Percentiles rank a stretch among this genome's conserved stretches.
Conservation (phyloP, 192 early-diverging fungal genomes). For the Backusella australiensis region DNA sequence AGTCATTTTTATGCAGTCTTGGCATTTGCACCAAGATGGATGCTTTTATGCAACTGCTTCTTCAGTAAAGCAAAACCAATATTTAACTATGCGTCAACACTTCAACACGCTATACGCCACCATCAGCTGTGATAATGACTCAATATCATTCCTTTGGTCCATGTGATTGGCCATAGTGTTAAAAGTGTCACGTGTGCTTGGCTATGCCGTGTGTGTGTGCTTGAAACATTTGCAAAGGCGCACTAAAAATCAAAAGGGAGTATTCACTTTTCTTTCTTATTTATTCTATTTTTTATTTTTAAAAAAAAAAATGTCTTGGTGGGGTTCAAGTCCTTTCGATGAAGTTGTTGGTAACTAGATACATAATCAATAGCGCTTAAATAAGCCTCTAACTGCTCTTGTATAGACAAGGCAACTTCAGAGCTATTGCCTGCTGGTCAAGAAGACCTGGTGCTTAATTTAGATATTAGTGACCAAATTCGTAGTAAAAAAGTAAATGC, state of each 20-base stretch:
- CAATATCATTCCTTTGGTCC: too few relatives aligned
- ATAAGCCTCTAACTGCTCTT: not conserved
- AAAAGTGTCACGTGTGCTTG: not conserved
- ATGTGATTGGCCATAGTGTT: too few relatives aligned
- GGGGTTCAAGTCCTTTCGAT: constrained; percentile 34
- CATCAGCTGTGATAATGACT: too few relatives aligned
- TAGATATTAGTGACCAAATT: constrained; percentile 94
- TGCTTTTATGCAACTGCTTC: too few relatives aligned
- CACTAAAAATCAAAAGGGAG: not conserved
- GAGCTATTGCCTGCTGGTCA: constrained; percentile 85
- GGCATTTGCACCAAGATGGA: too few relatives aligned
- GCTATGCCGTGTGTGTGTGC: not conserved
- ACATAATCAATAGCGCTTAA: not conserved
- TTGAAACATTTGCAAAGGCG: not conserved
- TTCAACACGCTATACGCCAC: too few relatives aligned
- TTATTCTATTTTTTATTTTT: constrained; percentile 10
- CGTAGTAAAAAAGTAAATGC: constrained; percentile 78
- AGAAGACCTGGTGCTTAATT: constrained; percentile 77
- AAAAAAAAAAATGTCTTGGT: constrained; percentile 13
- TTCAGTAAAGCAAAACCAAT: too few relatives aligned
- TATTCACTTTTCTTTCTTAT: not conserved
- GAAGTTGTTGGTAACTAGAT: constrained; percentile 25
- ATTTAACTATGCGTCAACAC: too few relatives aligned
- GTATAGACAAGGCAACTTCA: constrained; percentile 76
- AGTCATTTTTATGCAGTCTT: too few relatives aligned